A percentile compares a stretch with the other conserved stretches of the same genome.
These are phyloP conservation scores for Leccinum subgranulosum DNA, from an alignment of 768 basidiomycete species.

Conservation along the genomic window DNA sequence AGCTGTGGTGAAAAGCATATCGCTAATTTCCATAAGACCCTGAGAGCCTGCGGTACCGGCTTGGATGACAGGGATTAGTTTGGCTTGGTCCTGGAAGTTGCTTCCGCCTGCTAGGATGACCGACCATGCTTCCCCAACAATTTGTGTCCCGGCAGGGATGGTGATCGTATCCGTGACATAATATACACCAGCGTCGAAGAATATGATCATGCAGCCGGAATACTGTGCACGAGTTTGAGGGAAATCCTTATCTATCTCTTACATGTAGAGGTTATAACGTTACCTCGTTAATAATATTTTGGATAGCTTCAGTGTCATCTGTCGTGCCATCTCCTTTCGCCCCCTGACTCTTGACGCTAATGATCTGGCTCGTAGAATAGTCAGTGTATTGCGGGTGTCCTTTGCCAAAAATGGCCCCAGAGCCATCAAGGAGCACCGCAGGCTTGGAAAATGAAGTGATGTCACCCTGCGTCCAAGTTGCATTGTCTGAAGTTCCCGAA, in stretches of 20 bases:
- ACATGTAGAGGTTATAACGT: not conserved
- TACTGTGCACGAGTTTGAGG: slow-evolving; percentile 38
- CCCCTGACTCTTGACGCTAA: slow-evolving; percentile 67
- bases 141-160: slow-evolving; percentile 44
- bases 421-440: slow-evolving; percentile 48
- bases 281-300: slow-evolving; percentile 55
- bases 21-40: slow-evolving; percentile 60
- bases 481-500: slow-evolving; percentile 44
- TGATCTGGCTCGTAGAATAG: slow-evolving; percentile 58
- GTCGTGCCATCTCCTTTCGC: slow-evolving; percentile 72
- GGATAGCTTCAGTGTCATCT: slow-evolving; percentile 70
- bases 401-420: slow-evolving; percentile 60
- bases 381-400: slow-evolving; percentile 62
- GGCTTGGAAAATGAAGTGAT: slow-evolving; percentile 51
- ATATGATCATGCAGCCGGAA: slow-evolving; percentile 72
- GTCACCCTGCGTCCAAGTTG: slow-evolving; percentile 47
- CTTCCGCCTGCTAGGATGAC: slow-evolving; percentile 43
- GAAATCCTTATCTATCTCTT: not conserved
- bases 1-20: slow-evolving; percentile 57
- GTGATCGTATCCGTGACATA: slow-evolving; percentile 43
- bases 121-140: slow-evolving; percentile 53
- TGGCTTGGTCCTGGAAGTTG: slow-evolving; percentile 37
- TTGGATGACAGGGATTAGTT: slow-evolving; percentile 40
- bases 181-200: slow-evolving; percentile 68
- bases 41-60: slow-evolving; percentile 43